Conservation (phyloP, 345 rosid species). For the Jatropha curcas region DNA sequence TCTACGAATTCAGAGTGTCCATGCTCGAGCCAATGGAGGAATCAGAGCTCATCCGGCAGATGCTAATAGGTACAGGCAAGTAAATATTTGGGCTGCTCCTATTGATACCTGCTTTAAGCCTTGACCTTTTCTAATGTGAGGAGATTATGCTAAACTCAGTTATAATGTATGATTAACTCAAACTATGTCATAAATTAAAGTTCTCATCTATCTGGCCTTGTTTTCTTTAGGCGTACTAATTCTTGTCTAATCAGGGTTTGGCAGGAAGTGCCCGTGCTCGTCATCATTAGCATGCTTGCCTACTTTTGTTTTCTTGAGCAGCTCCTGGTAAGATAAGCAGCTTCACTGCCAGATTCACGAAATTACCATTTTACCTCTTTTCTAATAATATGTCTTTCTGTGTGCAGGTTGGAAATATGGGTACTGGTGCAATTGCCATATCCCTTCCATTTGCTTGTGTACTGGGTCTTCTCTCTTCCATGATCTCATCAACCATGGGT, state of each 20-base stretch:
- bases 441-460: slow-evolving; percentile 92
- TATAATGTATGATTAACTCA: background rate
- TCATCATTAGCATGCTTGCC: slow-evolving; percentile 83
- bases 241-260: slow-evolving; percentile 56
- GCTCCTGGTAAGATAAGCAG: slow-evolving; percentile 58
- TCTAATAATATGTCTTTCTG: background rate
- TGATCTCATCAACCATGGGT: slow-evolving; percentile 96
- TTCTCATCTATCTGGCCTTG: background rate
- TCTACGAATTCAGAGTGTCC: slow-evolving; percentile 62
- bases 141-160: background rate
- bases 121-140: background rate
- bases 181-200: background rate
- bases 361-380: slow-evolving; percentile 1
- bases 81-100: background rate
- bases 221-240: slow-evolving; percentile 15
- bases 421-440: slow-evolving; percentile 79
- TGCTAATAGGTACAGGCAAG: slow-evolving; percentile 51
- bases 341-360: background rate
- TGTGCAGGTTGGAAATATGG: slow-evolving; percentile 72
- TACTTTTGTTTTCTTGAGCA: slow-evolving; percentile 97
- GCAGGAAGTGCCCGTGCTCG: slow-evolving; percentile 88
- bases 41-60: slow-evolving; percentile 34
- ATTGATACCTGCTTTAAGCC: slow-evolving; percentile 1
- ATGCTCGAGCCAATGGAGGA: slow-evolving; percentile 33
- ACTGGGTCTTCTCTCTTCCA: slow-evolving; percentile 77